These are phyloP conservation scores for Pisolithus tinctorius DNA, from an alignment of 768 basidiomycete genomes.

Conservation along the genomic window DNA sequence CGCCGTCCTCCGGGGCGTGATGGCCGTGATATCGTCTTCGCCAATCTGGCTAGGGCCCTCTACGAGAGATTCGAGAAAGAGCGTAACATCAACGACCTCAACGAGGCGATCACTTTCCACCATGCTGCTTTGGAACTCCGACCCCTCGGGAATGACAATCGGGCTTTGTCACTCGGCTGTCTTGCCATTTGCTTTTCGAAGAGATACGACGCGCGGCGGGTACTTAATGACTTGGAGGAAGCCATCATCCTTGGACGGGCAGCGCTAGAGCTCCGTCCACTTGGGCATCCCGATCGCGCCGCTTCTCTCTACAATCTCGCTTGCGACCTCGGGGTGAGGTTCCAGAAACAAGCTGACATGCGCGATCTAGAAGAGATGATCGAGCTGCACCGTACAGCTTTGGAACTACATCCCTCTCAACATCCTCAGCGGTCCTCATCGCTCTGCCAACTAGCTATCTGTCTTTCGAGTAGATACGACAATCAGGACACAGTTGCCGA, in stretches of 20 bases:
- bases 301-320: too few species aligned
- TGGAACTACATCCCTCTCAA: slow-evolving; percentile 5
- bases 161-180: neutral
- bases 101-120: too few species aligned
- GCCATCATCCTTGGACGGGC: slow-evolving; percentile 3
- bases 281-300: slow-evolving; percentile 2
- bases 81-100: too few species aligned
- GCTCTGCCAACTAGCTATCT: slow-evolving; percentile 9
- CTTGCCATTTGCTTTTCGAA: neutral
- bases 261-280: slow-evolving; percentile 6
- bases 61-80: too few species aligned
- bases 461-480: neutral
- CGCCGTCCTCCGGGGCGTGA: too few species aligned
- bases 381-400: slow-evolving; percentile 1
- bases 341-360: neutral
- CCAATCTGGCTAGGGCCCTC: too few species aligned
- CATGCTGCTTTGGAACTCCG: too few species aligned
- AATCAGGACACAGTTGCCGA: neutral
- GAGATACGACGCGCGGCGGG: neutral
- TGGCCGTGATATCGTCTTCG: too few species aligned
- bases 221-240: slow-evolving; percentile 5
- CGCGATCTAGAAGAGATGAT: slow-evolving; percentile 9
- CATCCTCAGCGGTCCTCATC: slow-evolving; percentile 2
- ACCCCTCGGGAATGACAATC: neutral
- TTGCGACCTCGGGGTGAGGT: too few species aligned